These are phyloP conservation scores for Coniochaeta pulveracea DNA, from an alignment of 2,329 filamentous ascomycete genomes.

Conservation along the genomic window DNA sequence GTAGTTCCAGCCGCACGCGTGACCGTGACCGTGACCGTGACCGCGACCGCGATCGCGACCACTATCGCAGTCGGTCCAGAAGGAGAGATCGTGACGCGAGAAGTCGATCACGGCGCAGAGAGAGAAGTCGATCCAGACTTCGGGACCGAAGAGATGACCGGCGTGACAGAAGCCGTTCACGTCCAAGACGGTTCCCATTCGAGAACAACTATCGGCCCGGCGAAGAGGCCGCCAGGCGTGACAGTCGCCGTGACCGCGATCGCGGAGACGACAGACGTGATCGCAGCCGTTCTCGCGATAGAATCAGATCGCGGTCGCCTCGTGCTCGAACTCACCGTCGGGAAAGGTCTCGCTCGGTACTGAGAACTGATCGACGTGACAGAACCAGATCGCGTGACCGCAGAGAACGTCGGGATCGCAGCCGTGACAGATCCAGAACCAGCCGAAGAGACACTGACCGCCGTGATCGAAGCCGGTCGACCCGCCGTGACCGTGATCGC, in stretches of 20 bases:
- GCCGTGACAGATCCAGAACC: slow-evolving; percentile 14
- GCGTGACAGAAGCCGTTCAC: slow-evolving; percentile 17
- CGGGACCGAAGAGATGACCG: slow-evolving; percentile 16
- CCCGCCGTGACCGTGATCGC: slow-evolving; percentile 8
- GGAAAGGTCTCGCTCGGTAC: slow-evolving; percentile 4
- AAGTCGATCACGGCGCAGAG: slow-evolving; percentile 16
- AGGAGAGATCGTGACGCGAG: slow-evolving; percentile 13
- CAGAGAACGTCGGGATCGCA: slow-evolving; percentile 10
- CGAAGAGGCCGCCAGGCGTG: slow-evolving; percentile 11
- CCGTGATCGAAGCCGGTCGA: background rate
- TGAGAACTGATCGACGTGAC: slow-evolving; percentile 19
- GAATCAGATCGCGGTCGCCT: slow-evolving; percentile 15
- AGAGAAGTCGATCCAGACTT: slow-evolving; percentile 15
- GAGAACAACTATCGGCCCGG: slow-evolving; percentile 9
- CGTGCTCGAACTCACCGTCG: slow-evolving; percentile 9
- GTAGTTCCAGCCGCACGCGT: too few relatives aligned
- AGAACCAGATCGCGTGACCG: slow-evolving; percentile 16
- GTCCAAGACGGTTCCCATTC: too few relatives aligned
- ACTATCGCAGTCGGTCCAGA: slow-evolving; percentile 14
- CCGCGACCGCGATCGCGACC: slow-evolving; percentile 20
- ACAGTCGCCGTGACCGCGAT: slow-evolving; percentile 17
- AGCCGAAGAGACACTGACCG: slow-evolving; percentile 16
- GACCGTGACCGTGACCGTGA: slow-evolving; percentile 22
- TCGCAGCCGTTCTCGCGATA: slow-evolving; percentile 1
- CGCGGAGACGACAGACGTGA: slow-evolving; percentile 9